Evolutionary conservation across 2,329 filamentous ascomycete species (phyloP), one percentile per base, ranked within the genome.

Genomic region (Coniochaeta sp.): DNA sequence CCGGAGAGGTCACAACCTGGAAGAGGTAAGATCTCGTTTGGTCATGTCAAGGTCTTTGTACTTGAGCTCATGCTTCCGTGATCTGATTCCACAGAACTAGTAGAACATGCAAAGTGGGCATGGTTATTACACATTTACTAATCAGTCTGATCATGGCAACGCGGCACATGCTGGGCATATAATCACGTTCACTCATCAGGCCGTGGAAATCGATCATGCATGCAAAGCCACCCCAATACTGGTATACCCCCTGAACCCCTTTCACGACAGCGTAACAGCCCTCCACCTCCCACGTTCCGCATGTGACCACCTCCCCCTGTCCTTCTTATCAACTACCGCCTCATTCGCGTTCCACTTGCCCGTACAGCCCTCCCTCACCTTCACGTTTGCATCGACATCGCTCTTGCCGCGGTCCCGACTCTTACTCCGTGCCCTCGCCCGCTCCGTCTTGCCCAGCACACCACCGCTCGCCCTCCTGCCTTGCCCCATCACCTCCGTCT

Each of bases 231-330:
- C 14, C 34, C 34, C 30, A 19, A 8, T 28, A 10, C 24, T 3
- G 38, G 38, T 22, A 38, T 22, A 12, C 14, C 34, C 34, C 6
- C 10, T 10, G 5, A 32, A 32, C 30, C 30, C 5, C 34, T 3
- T n/a, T 69, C 61, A 72, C 19, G 67, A 71, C 47, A 71, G 63
- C 47, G 60, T 62, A 14, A 69, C 64, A 3, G 58, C 65, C 34
- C 60, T 66, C 72, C 72, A 72, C n/a, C 70, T 60, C 2, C 70
- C 70, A 47, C 73, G 64, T 58, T 74, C 73, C 7, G 69, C 66
- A 62, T 75, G 73, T 67, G 64, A 68, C 72, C 72, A 74, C 42
- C 71, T 59, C 50, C 70, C 70, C 58, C 62, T 64, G 57, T 72
- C 72, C 66, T 72, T 73, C 65, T 73, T 74, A 38, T 70, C 69